Evolutionary conservation across 2,329 filamentous ascomycete genomes (phyloP), one percentile per base, ranked within the genome.

Genomic region (Xylariaceae sp.): DNA sequence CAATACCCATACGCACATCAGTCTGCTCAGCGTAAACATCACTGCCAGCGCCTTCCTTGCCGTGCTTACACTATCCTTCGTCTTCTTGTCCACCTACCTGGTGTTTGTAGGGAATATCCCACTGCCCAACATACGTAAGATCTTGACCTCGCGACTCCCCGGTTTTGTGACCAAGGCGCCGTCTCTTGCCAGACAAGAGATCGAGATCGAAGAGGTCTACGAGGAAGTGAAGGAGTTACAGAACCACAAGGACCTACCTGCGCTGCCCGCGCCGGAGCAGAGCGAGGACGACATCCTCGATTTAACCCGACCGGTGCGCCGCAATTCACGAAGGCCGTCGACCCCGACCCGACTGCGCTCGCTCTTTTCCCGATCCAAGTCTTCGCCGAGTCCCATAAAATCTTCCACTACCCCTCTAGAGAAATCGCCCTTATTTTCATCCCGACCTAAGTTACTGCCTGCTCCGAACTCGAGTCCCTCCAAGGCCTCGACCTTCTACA

Each of bases 1-100:
- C 51, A 76, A 79, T 64, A 81, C 76, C 63, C 74, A 79, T 63
- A 81, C 76, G 61, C 74, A 79, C 71, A 69, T 81, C 59, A 76
- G 76, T 43, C 69, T 81, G 52, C 59, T 81, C 59, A 80, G 71
- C 63, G 67, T 81, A 55, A 73, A 67, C 54, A 72, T 81, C 60
- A 74, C 76, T 31, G 76, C 78, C 18, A 74, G 73, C 60, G 76
- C 75, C 42, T 80, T 74, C 57, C 64, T 81, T 52, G 73, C 73
- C 45, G 68, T 70, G 19, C 56, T 79, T 46, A 62, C 67, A 43
- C 53, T 80, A 22, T 56, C 67, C 37, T 64, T 79, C 51, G 64
- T 72, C 57, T 76, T 79, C 53, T 49, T 75, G 47, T 69, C 68
- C 43, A 54, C 76, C 38, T 79, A 75, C 53, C 50, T 74, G 32